Evolutionary conservation across 345 rosid species (phyloP).

Genomic region (Limnanthes douglasii): DNA sequence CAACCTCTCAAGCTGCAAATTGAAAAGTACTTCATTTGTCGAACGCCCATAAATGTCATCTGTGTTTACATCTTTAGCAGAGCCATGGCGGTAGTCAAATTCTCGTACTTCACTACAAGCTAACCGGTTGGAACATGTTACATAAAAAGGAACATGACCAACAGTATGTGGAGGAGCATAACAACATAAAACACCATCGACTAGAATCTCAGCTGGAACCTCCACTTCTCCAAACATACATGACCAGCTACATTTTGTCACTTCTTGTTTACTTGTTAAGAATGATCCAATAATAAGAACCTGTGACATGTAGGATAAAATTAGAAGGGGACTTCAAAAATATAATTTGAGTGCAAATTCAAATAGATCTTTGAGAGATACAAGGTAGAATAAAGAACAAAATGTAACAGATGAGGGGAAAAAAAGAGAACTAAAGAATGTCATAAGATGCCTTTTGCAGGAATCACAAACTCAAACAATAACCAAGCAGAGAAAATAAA

Average conservation of each 20-base stretch:
- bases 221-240: slow-evolving; percentile 98
- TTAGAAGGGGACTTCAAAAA: no score
- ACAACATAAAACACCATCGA: slow-evolving; percentile 70
- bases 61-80: slow-evolving; percentile 24
- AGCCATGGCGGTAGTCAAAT: slow-evolving; percentile 52
- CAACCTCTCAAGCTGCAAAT: slow-evolving; percentile 34
- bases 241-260: slow-evolving; percentile 54
- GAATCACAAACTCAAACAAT: no score
- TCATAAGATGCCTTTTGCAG: no score
- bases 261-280: slow-evolving; percentile 45
- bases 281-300: slow-evolving; percentile 57
- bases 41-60: slow-evolving; percentile 20
- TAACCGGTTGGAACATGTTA: slow-evolving; percentile 81
- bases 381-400: no score
- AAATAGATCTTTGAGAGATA: no score
- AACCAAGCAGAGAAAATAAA: no score
- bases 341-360: no score
- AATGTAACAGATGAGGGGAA: no score
- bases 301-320: no score
- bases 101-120: slow-evolving; percentile 94
- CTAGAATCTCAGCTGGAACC: slow-evolving; percentile 69
- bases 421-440: no score
- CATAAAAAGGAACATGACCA: slow-evolving; percentile 77
- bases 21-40: slow-evolving; percentile 29
- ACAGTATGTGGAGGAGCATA: slow-evolving; percentile 45